These are phyloP conservation scores for Pterocarpus santalinus DNA, from an alignment of 306 rosid genomes.

Conservation along the genomic window DNA sequence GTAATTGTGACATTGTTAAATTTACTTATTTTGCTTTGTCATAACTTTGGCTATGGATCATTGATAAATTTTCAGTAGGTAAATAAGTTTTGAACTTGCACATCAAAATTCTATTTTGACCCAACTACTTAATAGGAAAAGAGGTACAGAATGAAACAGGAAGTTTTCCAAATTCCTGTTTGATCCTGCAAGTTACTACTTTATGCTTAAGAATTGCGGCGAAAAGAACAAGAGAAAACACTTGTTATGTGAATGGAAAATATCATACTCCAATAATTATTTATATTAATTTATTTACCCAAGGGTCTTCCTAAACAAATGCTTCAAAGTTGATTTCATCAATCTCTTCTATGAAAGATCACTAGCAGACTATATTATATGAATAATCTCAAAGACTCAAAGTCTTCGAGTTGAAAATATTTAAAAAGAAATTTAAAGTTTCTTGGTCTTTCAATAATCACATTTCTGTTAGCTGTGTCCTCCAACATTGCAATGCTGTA, in stretches of 20 bases:
- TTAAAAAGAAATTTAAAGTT: neutral
- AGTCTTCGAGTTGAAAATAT: neutral
- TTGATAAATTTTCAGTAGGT: too few species aligned
- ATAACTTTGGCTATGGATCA: too few species aligned
- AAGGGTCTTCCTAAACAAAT: neutral
- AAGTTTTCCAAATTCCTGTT: neutral
- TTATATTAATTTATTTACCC: neutral
- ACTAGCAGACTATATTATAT: neutral
- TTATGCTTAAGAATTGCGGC: neutral
- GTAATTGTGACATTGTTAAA: neutral
- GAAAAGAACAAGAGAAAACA: neutral
- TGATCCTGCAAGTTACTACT: neutral
- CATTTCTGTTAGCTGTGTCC: neutral
- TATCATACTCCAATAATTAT: neutral
- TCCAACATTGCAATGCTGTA: neutral
- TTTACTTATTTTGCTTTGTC: too few species aligned
- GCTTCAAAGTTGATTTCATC: neutral
- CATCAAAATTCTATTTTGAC: neutral
- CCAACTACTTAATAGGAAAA: neutral
- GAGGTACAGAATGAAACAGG: too few species aligned
- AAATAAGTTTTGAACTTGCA: too few species aligned
- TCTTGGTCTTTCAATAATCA: slow-evolving; percentile 21
- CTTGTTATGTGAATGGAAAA: slow-evolving; percentile 4
- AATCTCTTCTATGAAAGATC: neutral
- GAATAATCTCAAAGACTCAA: neutral